Percentiles rank a stretch among this genome's conserved stretches.
Evolutionary conservation across 2,329 filamentous ascomycete species (phyloP).

Genomic region (Stachybotrys echinatus): DNA sequence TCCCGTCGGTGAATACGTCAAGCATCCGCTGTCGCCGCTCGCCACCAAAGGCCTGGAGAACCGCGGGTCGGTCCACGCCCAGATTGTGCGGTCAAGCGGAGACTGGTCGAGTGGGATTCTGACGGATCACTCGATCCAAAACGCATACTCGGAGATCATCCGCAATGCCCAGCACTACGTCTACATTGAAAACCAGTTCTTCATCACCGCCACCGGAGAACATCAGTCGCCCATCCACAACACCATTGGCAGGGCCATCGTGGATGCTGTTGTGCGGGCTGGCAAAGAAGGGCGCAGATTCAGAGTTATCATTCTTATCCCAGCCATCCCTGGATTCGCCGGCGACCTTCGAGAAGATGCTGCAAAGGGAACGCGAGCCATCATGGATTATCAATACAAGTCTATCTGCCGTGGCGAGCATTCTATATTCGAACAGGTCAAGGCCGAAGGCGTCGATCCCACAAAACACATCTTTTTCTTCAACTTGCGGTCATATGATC

Average conservation of each 20-base stretch:
- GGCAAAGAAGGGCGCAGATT: slow-evolving; percentile 83
- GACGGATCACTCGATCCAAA: slow-evolving; percentile 79
- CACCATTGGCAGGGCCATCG: slow-evolving; percentile 80
- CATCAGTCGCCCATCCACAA: slow-evolving; percentile 83
- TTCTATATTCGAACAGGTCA: slow-evolving; percentile 79
- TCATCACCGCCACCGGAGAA: slow-evolving; percentile 91
- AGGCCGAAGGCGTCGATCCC: slow-evolving; percentile 69
- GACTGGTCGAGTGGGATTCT: slow-evolving; percentile 95
- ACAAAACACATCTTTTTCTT: slow-evolving; percentile 84
- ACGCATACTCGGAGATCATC: slow-evolving; percentile 81
- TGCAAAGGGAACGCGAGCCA: slow-evolving; percentile 81
- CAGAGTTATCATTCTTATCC: slow-evolving; percentile 83
- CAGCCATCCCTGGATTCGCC: slow-evolving; percentile 88
- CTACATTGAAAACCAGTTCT: slow-evolving; percentile 99
- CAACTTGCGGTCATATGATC: slow-evolving; percentile 89
- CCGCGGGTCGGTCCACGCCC: slow-evolving; percentile 72
- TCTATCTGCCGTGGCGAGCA: slow-evolving; percentile 88
- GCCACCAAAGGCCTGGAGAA: slow-evolving; percentile 58
- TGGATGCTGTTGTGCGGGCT: slow-evolving; percentile 80
- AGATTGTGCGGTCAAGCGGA: slow-evolving; percentile 81
- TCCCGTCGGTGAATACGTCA: slow-evolving; percentile 80
- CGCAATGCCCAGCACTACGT: slow-evolving; percentile 84
- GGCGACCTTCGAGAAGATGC: slow-evolving; percentile 81
- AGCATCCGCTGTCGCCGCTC: slow-evolving; percentile 71
- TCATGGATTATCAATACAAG: slow-evolving; percentile 99